phyloP scores from a whole-genome alignment of 2,329 filamentous ascomycete species.

The Magnaporthales sp. region DNA sequence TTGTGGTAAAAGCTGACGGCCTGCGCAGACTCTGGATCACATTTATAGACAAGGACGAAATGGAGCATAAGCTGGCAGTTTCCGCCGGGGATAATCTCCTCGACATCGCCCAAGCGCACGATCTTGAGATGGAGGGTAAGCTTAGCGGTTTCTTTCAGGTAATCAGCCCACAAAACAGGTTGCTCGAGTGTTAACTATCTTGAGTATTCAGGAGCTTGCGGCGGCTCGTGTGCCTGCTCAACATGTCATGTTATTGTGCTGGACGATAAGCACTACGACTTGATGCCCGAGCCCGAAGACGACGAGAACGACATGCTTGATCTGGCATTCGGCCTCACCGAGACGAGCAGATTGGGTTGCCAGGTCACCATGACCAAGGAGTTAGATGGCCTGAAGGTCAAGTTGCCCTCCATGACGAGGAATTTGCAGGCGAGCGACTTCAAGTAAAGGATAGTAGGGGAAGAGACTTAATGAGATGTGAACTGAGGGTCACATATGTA shows the following conservation, averaged over 20 bases:
- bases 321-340: slow-evolving; percentile 79
- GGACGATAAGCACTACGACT: slow-evolving; percentile 65
- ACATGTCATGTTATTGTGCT: slow-evolving; percentile 86
- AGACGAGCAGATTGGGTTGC: slow-evolving; percentile 76
- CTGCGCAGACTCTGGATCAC: slow-evolving; percentile 67
- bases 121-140: slow-evolving; percentile 89
- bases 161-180: not conserved
- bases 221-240: slow-evolving; percentile 86
- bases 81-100: slow-evolving; percentile 84
- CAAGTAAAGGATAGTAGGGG: slow-evolving; percentile 20
- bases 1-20: not conserved
- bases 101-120: slow-evolving; percentile 89
- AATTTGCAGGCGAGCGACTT: slow-evolving; percentile 97
- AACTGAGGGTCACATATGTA: not conserved
- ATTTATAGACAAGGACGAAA: slow-evolving; percentile 86
- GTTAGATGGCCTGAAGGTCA: slow-evolving; percentile 77
- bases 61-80: slow-evolving; percentile 69
- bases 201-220: slow-evolving; percentile 54
- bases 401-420: slow-evolving; percentile 84
- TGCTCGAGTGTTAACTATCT: not conserved
- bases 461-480: not conserved
- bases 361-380: slow-evolving; percentile 90
- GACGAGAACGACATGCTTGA: slow-evolving; percentile 89
- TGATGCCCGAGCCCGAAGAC: slow-evolving; percentile 68
- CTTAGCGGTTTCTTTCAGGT: not conserved